Evolutionary conservation across 2,329 filamentous ascomycete species (phyloP), one percentile per base, ranked within the genome.

Genomic region (Arthrobotrys megalospora): DNA sequence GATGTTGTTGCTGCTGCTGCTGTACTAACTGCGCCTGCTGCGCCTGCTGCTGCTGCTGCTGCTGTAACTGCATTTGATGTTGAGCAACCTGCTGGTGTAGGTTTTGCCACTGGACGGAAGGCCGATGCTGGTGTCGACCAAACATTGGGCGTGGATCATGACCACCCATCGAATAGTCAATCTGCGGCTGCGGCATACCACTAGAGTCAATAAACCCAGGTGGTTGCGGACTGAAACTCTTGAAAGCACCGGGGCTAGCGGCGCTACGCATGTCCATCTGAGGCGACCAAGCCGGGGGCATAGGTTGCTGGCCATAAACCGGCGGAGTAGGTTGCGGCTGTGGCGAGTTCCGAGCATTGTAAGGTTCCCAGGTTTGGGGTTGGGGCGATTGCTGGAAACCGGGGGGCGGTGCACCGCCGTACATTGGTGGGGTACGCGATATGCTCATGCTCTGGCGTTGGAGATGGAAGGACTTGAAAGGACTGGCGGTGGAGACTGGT

Each of bases 381-480:
- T 78, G 67, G 7, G 68, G 65, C 6, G 63, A 60, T 11, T 63
- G 80, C 55, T 64, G 81, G 67, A 79, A 67, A 21, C 76, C 60
- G 8, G 75, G 75, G 3, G 75, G 72, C 14, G 60, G 36, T 0
- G 7, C 65, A 12, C 67, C 68, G n/a, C 70, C 65, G 34, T 70
- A 79, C 69, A 79, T 79, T 38, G 78, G 78, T 11, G 76, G 81
- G n/a, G 80, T 81, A 38, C 80, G 69, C 21, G 81, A 78, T 52
- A 82, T 80, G 12, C 81, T 82, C 71, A 82, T 80, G 8, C 81
- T 81, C 53, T 81, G 81, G 19, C 81, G 79, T n/a, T 81, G 78
- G 34, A 81, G 76, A 55, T 82, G 81, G 64, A 81, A 81, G 32
- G 80, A 16, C 60, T 81, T 75, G 52, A 80, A 80, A 14, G 80